These are phyloP conservation scores for Syzygium malaccense DNA, from an alignment of 441 rosid species.

Conservation along the genomic window DNA sequence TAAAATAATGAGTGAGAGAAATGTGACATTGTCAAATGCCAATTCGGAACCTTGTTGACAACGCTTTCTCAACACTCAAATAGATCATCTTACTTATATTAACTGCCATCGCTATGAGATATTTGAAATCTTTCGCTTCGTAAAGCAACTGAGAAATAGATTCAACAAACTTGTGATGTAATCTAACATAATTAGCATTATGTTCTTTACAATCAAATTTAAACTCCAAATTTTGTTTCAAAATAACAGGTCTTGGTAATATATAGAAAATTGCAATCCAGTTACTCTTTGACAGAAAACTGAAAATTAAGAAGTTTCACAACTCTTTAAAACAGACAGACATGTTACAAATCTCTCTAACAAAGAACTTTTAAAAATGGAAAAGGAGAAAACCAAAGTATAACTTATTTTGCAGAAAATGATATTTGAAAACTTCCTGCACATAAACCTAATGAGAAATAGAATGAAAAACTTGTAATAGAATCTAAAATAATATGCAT, in stretches of 20 bases:
- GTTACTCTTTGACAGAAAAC: background rate
- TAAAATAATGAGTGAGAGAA: background rate
- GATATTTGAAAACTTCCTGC: background rate
- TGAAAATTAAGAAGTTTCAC: background rate
- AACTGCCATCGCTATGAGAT: background rate
- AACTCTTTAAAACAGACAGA: background rate
- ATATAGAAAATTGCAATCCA: background rate
- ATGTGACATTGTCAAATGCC: background rate
- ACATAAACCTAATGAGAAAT: background rate
- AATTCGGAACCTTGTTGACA: background rate
- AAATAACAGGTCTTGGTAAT: background rate
- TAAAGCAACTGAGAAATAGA: background rate
- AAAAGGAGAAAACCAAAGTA: background rate
- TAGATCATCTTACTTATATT: background rate
- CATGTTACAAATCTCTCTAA: background rate
- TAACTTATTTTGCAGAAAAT: background rate
- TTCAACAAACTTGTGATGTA: background rate
- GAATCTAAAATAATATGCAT: too few relatives aligned
- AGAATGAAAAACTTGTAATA: background rate
- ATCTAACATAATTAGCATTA: background rate
- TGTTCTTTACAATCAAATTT: background rate
- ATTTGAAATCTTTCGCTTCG: background rate
- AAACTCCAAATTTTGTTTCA: background rate
- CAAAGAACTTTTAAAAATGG: background rate
- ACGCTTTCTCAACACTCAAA: background rate